Evolutionary conservation across 164 flowering plant genomes (phyloP).

Genomic region (Kingdonia uniflora): DNA sequence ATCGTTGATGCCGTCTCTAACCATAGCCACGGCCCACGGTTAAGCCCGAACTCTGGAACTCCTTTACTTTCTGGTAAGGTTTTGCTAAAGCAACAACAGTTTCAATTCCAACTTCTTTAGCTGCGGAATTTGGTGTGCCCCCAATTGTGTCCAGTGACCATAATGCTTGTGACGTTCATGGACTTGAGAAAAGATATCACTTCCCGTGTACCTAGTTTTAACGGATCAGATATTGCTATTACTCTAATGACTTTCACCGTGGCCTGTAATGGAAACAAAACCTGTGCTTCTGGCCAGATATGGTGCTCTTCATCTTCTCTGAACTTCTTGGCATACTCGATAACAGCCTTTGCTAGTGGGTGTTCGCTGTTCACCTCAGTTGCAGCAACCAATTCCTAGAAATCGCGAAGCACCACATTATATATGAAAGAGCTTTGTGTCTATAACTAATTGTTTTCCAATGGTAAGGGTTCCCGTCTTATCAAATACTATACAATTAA

Average conservation of each 20-base stretch:
- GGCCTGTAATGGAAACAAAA: slow-evolving; percentile 62
- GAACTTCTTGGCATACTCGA: too few relatives aligned
- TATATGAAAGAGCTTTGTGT: slow-evolving; percentile 49
- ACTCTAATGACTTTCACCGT: slow-evolving; percentile 69
- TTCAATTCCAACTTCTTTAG: slow-evolving; percentile 66
- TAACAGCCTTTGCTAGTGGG: too few relatives aligned
- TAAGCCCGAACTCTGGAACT: slow-evolving; percentile 54
- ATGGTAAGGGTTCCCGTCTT: slow-evolving; percentile 90
- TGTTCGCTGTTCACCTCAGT: slow-evolving; percentile 65
- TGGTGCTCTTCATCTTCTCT: slow-evolving; percentile 34
- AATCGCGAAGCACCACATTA: slow-evolving; percentile 48
- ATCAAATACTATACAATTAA: slow-evolving; percentile 80
- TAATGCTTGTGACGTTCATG: too few relatives aligned
- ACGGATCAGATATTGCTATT: slow-evolving; percentile 73
- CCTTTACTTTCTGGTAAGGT: slow-evolving; percentile 74
- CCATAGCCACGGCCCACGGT: slow-evolving; percentile 71
- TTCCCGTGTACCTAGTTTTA: slow-evolving; percentile 66
- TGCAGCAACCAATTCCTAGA: slow-evolving; percentile 69
- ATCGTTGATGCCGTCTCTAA: slow-evolving; percentile 79
- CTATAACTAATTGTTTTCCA: slow-evolving; percentile 78
- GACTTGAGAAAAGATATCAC: slow-evolving; percentile 72
- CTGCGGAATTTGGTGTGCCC: slow-evolving; percentile 84
- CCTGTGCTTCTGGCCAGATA: slow-evolving; percentile 51
- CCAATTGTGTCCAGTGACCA: slow-evolving; percentile 92
- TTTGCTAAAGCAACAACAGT: slow-evolving; percentile 71